These are phyloP conservation scores for Hanseniaspora uvarum DNA, from an alignment of 1,139 yeast genomes.

Conservation along the genomic window DNA sequence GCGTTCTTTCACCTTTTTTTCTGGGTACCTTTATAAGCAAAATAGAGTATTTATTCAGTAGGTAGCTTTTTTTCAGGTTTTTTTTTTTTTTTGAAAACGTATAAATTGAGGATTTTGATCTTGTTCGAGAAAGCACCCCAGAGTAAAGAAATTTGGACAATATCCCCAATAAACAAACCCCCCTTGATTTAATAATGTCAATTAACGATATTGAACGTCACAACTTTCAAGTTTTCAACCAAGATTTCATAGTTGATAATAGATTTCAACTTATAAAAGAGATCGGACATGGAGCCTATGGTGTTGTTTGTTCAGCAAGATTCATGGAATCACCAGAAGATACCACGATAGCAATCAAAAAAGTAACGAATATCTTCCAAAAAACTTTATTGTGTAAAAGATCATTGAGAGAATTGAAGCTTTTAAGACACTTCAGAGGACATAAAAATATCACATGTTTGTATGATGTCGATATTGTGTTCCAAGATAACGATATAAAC, in stretches of 20 bases:
- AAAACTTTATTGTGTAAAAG: slow-evolving; percentile 82
- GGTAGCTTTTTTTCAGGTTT: background rate
- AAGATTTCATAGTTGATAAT: slow-evolving; percentile 78
- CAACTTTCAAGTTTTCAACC: slow-evolving; percentile 64
- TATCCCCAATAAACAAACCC: no score
- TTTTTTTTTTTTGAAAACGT: background rate
- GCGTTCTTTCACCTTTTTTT: background rate
- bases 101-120: no score
- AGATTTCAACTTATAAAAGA: slow-evolving; percentile 79
- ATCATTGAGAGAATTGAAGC: slow-evolving; percentile 77
- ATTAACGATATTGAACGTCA: slow-evolving; percentile 29
- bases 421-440: slow-evolving; percentile 83
- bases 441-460: slow-evolving; percentile 87
- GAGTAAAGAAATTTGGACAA: no score
- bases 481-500: slow-evolving; percentile 36
- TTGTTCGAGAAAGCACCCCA: no score
- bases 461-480: slow-evolving; percentile 82
- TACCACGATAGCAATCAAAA: slow-evolving; percentile 82
- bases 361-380: slow-evolving; percentile 83
- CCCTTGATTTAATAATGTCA: no score
- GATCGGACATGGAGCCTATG: slow-evolving; percentile 95
- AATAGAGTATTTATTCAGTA: background rate
- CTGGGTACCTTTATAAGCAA: background rate
- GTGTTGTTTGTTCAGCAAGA: slow-evolving; percentile 87
- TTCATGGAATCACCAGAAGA: slow-evolving; percentile 60